Evolutionary conservation across 305 asterid species (phyloP), one percentile per base, ranked within the genome.

Genomic region (Fraxinus xanthoxyloides): DNA sequence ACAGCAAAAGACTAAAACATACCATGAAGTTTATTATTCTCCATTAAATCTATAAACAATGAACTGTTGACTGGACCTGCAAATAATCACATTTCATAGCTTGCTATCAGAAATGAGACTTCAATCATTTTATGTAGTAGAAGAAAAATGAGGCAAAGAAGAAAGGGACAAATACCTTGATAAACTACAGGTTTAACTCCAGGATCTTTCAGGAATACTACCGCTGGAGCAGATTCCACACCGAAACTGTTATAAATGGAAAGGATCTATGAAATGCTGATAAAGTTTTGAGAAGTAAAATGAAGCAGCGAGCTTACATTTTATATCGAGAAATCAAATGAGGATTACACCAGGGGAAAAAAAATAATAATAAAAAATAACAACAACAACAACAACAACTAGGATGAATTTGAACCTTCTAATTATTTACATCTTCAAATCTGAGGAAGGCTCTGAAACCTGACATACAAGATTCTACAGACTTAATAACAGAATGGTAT

Each of bases 221-320:
- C 85, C 56, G 98, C 97, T 32, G 99, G 98, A 78, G 98, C 98
- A 82, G 95, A 93, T 84, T 93, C 98, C 80, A 97, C 97, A 15
- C 97, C 97, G 30, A 94, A 91, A 92, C 99, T 97, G 91, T 89
- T 80, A 77, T 0, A 84, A 72, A 80, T 70, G 36, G 54, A 78
- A 75, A 73, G 81, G 15, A 34, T 8, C 26, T 17, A 82, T 19
- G 56, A 83, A 72, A 88, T 54, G 17, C 56, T 19, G 35, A 65
- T 31, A 82, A 70, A 40, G 40, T 19, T 56, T 75, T 35, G 17
- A 51, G 38, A 32, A 51, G 82, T 21, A 15, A 81, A 79, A 51
- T 34, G 43, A 78, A 81, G 19, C 73, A 6, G 34, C 36, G 79
- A 31, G 31, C 46, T 72, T 15, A 19, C 48, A 35, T 34, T n/a